Base-by-base conservation (phyloP, 2,329 filamentous ascomycete species). In the Alternaria atra region DNA sequence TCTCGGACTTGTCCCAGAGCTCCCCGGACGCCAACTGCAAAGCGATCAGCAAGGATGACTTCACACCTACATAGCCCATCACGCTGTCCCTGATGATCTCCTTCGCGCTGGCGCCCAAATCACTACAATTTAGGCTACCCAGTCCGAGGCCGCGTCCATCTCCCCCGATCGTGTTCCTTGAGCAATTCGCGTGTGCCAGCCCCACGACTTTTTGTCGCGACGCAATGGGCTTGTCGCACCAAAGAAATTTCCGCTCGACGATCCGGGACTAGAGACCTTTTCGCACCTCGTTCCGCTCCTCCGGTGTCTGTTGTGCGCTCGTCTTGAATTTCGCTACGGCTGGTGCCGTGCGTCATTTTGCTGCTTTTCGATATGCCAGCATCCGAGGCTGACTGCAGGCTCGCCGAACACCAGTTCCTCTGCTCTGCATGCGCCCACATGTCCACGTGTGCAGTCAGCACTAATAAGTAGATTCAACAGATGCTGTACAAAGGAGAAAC, bases 31-130 rank as follows among this genome's bases (percentile, higher is more conserved):
- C 61, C 58, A 60, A 51, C 55, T 64, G 55, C 42, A 63, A 63
- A 63, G 58, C 51, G 70, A 73, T 73, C 70, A 62, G 58, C 70
- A 60, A 44, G 50, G 51, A 63, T 66, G 60, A 68, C 54, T 66
- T 66, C 58, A 65, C 46, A 27, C 52, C 42, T 37, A 58, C 44
- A 35, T 44, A 63, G 53, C 64, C 57, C 46, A 58, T 57, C 42
- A 47, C 52, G 17, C 39, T 56, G 61, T 63, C 58, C 63, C 66
- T 67, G 64, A 61, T 60, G 68, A 72, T 71, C 69, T 43, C 42
- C 40, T 54, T 46, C 9, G 53, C 57, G 29, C 61, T 54, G 58
- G 55, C 65, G 58, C 63, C 65, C 60, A 61, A 64, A 54, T 50
- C 53, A 55, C 52, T 48, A 55, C 48, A 29, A 40, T 56, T 58